phyloP scores from a whole-genome alignment of 768 basidiomycete genomes.

The Auricularia heimuer region DNA sequence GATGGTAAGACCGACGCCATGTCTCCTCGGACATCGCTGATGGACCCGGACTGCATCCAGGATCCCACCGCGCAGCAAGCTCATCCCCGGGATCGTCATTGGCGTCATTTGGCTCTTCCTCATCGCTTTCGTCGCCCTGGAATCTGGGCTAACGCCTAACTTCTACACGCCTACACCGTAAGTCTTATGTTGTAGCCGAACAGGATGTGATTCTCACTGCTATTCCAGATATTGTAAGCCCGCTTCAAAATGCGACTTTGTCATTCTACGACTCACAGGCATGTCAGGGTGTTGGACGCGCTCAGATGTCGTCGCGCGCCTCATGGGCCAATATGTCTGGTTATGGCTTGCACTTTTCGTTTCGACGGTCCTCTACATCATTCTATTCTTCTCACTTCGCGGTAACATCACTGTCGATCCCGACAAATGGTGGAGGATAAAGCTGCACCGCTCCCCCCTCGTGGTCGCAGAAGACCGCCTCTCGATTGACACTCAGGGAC shows the following conservation, averaged over 20 bases:
- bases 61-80: slow-evolving; percentile 15
- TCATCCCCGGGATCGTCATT: slow-evolving; percentile 24
- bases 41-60: background rate
- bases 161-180: slow-evolving; percentile 13
- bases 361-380: slow-evolving; percentile 26
- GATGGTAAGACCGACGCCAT: slow-evolving; percentile 15
- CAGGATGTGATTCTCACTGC: no score
- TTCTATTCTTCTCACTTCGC: slow-evolving; percentile 28
- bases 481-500: background rate
- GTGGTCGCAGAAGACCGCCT: slow-evolving; percentile 4
- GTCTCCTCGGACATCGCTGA: background rate
- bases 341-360: slow-evolving; percentile 32
- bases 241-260: no score
- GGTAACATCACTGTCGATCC: slow-evolving; percentile 25
- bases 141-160: slow-evolving; percentile 1
- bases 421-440: slow-evolving; percentile 27
- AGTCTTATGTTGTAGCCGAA: background rate
- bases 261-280: no score
- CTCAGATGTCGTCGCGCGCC: slow-evolving; percentile 19
- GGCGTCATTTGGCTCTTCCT: slow-evolving; percentile 14
- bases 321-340: slow-evolving; percentile 38
- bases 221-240: no score
- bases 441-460: background rate
- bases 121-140: background rate
- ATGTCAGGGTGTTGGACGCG: slow-evolving; percentile 35